phyloP scores from a whole-genome alignment of 371 early-diverging fungal species.

The Apophysomyces sp. region DNA sequence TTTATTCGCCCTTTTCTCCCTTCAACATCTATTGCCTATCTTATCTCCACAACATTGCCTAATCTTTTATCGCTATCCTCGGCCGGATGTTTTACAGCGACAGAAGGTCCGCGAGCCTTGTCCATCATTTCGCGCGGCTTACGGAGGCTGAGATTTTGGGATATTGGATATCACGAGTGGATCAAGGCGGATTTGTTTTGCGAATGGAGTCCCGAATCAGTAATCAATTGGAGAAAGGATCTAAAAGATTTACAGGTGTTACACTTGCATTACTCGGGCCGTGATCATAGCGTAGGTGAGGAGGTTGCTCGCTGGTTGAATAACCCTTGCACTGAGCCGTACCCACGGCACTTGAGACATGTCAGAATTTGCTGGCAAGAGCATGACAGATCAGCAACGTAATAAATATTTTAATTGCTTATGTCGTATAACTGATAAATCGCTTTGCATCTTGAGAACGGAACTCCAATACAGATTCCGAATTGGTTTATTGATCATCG shows the following conservation, averaged over 20 bases:
- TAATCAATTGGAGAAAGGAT: neutral
- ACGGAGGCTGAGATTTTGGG: slow-evolving; percentile 18
- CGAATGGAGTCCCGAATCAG: neutral
- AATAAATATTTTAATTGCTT: too few species aligned
- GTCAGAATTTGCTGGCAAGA: neutral
- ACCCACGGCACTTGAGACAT: neutral
- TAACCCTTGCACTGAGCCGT: neutral
- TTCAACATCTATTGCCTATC: slow-evolving; percentile 11
- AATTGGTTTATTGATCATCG: too few species aligned
- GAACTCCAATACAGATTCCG: too few species aligned
- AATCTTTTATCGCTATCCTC: slow-evolving; percentile 13
- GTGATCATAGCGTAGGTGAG: neutral
- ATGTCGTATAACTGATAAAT: too few species aligned
- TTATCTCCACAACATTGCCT: slow-evolving; percentile 20
- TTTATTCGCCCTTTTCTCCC: slow-evolving; percentile 17
- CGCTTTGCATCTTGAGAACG: too few species aligned
- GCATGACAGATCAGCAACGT: neutral
- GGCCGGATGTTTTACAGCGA: slow-evolving; percentile 16
- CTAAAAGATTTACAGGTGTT: neutral
- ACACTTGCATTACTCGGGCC: neutral
- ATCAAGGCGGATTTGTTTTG: slow-evolving; percentile 1
- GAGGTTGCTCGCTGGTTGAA: neutral
- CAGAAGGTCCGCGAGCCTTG: slow-evolving; percentile 16
- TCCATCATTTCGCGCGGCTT: slow-evolving; percentile 21
- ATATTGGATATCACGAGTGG: slow-evolving; percentile 35